Base-by-base conservation (phyloP, 1,284 basidiomycete species). In the Ceratobasidium sp. region DNA sequence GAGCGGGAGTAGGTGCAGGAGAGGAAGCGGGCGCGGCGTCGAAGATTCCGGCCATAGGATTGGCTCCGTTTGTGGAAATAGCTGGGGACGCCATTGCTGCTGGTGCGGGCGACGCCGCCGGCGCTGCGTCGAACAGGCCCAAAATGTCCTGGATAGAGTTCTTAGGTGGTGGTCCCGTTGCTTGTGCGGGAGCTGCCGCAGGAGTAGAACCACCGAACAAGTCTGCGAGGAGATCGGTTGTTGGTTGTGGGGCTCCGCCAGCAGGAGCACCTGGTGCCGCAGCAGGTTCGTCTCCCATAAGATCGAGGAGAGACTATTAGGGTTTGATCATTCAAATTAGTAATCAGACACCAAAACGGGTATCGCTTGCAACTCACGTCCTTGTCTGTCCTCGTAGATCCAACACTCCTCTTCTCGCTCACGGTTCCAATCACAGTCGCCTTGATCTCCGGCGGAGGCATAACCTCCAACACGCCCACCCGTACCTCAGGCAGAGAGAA, bases 401-500 rank as follows among this genome's bases (percentile, higher is more conserved):
- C 96, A 31, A 98, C 96, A 48, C 94, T 93, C 80, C 96, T 95
- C 80, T 95, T 93, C 84, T 98, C 96, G 83, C 93, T 96, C 73
- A 96, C 95, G 75, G 93, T 89, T 65, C 95, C 96, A 87, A 97
- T 93, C 3, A 98, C 93, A 3, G 96, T 97, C 27, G 93, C 92
- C 83, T 95, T 97, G 79, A 99, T 85, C 82, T 99, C 97, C 1
- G 98, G 98, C 5, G 96, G 94, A 7, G 98, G 98, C 98, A 99
- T 99, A 73, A 96, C 90, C 85, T 99, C 98, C 75, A 99, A 83
- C 0, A 99, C 96, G 57, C 96, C 98, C n/a, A 89, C 88, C 74
- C 91, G 89, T 44, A 97, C 86, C 53, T 95, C 92, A 31, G 66
- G 53, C 78, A 82, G 83, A 45, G 85, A 87, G 80, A 96, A 93